Evolutionary conservation across 345 rosid species (phyloP), one percentile per base, ranked within the genome.

Genomic region (Gynandropsis gynandra): DNA sequence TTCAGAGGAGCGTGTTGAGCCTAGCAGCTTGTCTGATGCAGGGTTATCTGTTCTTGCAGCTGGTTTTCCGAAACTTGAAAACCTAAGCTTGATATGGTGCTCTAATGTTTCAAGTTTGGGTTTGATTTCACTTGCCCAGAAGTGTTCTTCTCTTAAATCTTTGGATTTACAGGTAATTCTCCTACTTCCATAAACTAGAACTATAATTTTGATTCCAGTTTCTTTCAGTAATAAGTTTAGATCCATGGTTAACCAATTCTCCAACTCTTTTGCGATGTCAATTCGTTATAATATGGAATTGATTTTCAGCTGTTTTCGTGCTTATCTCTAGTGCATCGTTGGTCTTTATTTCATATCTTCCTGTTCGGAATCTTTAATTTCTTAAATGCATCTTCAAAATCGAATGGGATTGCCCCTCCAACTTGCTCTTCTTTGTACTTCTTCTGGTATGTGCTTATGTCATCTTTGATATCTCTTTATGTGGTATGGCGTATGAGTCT

Each of bases 1-100:
- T 50, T 24, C 60, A 16, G 79, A 71, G 17, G 70, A 70, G 35
- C 67, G 56, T 4, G 24, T 32, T 5, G 87, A 78, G 39, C 65
- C 84, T 5, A 59, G 42, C 37, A 72, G 74, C 71, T 71, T 89
- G 56, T 74, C 95, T 34, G 95, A 85, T 75, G 61, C 68, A 16
- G 97, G 90, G 10, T 66, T 89, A 74, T 52, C 66, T 17, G 80
- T 72, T 4, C 74, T 89, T 36, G 86, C 80, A 0, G 66, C 80
- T 57, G 86, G 86, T 8, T 89, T 89, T 65, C 73, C 80, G 12
- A 74, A 44, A 61, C 76, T 80, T 16, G 90, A 83, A 62, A 81
- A 74, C 64, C 70, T 86, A 72, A 89, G 86, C 80, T 60, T 89
- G 50, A 74, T 89, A 13, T 89, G 94, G 88, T 89, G 97, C 74